Evolutionary conservation across 2,329 filamentous ascomycete genomes (phyloP).

Genomic region (Fusarium anguioides): DNA sequence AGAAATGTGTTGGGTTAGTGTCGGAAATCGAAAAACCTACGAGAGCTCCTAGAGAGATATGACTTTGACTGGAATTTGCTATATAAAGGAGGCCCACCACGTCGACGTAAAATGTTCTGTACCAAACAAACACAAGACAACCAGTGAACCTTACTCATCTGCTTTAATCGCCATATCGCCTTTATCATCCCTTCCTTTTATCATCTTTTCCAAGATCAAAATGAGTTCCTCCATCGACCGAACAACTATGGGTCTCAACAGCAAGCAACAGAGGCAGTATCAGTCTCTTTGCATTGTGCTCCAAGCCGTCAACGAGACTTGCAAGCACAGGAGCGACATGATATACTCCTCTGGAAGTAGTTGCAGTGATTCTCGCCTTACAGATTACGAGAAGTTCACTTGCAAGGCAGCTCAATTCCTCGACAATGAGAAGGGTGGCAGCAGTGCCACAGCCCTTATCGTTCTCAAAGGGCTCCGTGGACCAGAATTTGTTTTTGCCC

Average conservation of each 20-base stretch:
- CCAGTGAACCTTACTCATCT: neutral
- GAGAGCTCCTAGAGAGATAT: neutral
- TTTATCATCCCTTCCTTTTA: neutral
- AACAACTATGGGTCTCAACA: neutral
- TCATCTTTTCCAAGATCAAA: neutral
- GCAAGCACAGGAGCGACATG: neutral
- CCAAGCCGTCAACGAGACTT: slow-evolving; percentile 9
- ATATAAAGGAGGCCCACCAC: neutral
- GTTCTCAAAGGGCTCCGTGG: neutral
- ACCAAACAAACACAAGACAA: neutral
- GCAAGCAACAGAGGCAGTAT: neutral
- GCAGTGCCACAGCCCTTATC: neutral
- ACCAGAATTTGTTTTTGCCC: slow-evolving; percentile 1
- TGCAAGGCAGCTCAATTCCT: slow-evolving; percentile 2
- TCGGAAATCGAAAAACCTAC: neutral
- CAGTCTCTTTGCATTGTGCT: slow-evolving; percentile 8
- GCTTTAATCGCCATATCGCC: too few species aligned
- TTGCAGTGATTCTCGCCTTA: neutral
- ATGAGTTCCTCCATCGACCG: slow-evolving; percentile 2
- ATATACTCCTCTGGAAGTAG: neutral
- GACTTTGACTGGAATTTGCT: neutral
- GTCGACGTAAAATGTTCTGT: neutral
- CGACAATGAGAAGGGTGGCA: slow-evolving; percentile 2
- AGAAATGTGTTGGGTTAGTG: neutral
- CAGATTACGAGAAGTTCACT: neutral